phyloP scores from a whole-genome alignment of 2,329 filamentous ascomycete species.

The Cordyceps cateniannulata region DNA sequence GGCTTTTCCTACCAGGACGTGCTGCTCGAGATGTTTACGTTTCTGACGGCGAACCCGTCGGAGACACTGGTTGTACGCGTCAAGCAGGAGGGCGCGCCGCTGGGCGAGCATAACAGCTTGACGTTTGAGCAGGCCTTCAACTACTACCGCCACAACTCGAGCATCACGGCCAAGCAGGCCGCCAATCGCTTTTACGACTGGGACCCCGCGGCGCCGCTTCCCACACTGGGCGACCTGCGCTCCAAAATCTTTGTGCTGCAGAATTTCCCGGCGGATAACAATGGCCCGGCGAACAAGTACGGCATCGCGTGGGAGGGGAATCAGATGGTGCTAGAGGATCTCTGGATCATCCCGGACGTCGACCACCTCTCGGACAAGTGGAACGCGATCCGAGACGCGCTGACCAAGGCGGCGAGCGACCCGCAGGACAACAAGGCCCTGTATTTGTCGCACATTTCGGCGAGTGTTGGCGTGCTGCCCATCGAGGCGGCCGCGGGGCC shows the following conservation, averaged over 20 bases:
- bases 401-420: slow-evolving; percentile 31
- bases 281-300: slow-evolving; percentile 24
- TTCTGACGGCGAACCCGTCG: slow-evolving; percentile 37
- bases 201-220: slow-evolving; percentile 27
- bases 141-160: slow-evolving; percentile 29
- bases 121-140: slow-evolving; percentile 42
- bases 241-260: slow-evolving; percentile 42
- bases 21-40: slow-evolving; percentile 36
- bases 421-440: slow-evolving; percentile 29
- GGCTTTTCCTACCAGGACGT: slow-evolving; percentile 39
- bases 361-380: slow-evolving; percentile 41
- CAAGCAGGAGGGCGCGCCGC: slow-evolving; percentile 38
- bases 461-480: slow-evolving; percentile 41
- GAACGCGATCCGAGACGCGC: slow-evolving; percentile 34
- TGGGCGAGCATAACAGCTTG: slow-evolving; percentile 28
- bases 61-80: slow-evolving; percentile 45
- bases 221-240: slow-evolving; percentile 39
- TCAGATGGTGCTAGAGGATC: slow-evolving; percentile 41
- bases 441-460: slow-evolving; percentile 41
- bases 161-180: slow-evolving; percentile 29
- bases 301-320: slow-evolving; percentile 39
- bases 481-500: slow-evolving; percentile 44
- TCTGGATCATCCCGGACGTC: slow-evolving; percentile 38
- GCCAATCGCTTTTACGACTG: slow-evolving; percentile 31
- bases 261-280: slow-evolving; percentile 32